These are phyloP conservation scores for Nitzschia sp. DNA, from an alignment of 108 stramenopile genomes.

Conservation along the genomic window DNA sequence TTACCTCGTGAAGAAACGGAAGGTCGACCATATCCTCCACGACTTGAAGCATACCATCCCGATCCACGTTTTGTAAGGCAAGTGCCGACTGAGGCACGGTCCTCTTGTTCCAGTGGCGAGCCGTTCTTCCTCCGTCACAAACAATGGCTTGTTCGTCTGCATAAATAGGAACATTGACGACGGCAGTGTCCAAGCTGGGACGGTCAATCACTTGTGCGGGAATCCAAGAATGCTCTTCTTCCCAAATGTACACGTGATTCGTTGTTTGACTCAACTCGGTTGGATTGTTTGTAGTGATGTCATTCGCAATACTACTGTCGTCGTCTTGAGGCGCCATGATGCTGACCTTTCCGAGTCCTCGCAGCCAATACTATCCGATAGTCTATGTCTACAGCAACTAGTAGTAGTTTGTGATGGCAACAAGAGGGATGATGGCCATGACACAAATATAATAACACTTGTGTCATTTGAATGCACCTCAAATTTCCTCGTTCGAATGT, in stretches of 20 bases:
- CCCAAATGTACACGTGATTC: conserved; percentile 65
- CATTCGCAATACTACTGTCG: neutral
- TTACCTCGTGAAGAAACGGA: conserved; percentile 87
- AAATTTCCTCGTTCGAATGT: no score
- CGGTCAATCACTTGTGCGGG: conserved; percentile 52
- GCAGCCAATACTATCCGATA: no score
- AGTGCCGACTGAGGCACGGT: conserved; percentile 35
- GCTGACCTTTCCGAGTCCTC: no score
- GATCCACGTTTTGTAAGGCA: conserved; percentile 70
- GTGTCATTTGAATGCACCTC: no score
- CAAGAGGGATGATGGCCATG: no score
- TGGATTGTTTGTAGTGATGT: neutral
- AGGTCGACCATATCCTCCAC: conserved; percentile 88
- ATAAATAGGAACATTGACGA: conserved; percentile 35
- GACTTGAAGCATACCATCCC: conserved; percentile 40
- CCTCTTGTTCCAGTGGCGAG: conserved; percentile 46
- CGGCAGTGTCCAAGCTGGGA: neutral
- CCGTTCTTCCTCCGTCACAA: conserved; percentile 54
- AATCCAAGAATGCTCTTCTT: conserved; percentile 68
- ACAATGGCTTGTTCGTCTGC: conserved; percentile 34
- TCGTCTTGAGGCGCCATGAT: neutral
- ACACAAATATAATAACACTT: no score
- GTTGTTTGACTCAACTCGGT: conserved; percentile 6
- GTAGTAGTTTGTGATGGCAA: no score
- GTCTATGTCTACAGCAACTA: no score